phyloP scores from a whole-genome alignment of 73 alveolate species.

The Paramecium pentaurelia region DNA sequence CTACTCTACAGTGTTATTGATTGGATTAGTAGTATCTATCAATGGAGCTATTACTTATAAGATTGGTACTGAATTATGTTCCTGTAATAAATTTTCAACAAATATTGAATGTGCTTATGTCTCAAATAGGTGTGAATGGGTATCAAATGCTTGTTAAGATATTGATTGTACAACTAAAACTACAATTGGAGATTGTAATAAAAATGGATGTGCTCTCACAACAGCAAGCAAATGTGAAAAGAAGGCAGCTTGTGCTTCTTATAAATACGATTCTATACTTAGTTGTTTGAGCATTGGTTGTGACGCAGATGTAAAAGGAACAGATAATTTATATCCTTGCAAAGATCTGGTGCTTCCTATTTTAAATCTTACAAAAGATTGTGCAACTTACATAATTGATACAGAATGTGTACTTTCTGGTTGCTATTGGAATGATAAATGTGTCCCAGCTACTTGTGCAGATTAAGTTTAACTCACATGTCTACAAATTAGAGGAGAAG shows the following conservation, averaged over 20 bases:
- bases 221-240: neutral
- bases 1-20: neutral
- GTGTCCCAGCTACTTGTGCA: neutral
- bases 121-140: neutral
- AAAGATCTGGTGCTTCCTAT: too few relatives aligned
- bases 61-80: neutral
- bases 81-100: neutral
- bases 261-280: neutral
- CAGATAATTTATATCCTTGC: neutral
- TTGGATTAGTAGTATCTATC: neutral
- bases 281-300: neutral
- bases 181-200: neutral
- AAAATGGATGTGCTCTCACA: neutral
- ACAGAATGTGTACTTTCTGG: neutral
- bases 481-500: conserved; percentile 4
- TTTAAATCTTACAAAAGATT: too few relatives aligned
- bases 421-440: neutral
- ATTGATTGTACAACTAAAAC: neutral
- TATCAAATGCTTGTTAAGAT: neutral
- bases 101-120: neutral
- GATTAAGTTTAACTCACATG: too few relatives aligned
- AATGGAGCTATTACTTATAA: neutral
- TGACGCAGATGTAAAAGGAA: neutral
- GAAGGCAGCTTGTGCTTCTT: neutral
- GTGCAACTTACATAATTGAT: neutral